Percentiles rank a stretch among this genome's conserved stretches.
Conservation (phyloP, 345 rosid genomes). For the Moricandia arvensis region DNA sequence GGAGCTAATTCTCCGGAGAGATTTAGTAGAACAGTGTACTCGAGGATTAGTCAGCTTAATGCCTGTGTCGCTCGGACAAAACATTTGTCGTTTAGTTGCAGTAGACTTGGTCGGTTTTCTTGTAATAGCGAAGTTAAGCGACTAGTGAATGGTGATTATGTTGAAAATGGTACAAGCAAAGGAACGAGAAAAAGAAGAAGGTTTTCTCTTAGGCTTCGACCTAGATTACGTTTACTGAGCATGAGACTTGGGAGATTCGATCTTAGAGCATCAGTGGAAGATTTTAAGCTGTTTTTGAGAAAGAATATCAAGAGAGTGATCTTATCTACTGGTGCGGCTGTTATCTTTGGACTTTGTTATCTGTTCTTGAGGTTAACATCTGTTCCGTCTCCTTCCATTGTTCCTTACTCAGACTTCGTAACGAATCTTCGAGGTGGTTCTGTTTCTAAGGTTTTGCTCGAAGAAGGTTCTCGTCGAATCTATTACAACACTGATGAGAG, state of each 20-base stretch:
- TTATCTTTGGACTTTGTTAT: constrained; percentile 62
- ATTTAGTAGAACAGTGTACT: constrained; percentile 33
- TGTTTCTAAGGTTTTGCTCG: constrained; percentile 71
- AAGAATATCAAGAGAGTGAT: constrained; percentile 57
- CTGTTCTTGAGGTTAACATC: constrained; percentile 71
- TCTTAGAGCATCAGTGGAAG: constrained; percentile 49
- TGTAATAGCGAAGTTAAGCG: constrained; percentile 47
- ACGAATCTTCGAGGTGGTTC: constrained; percentile 63
- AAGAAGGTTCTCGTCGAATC: constrained; percentile 93
- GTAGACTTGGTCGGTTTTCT: constrained; percentile 42
- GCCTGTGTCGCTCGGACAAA: constrained; percentile 35
- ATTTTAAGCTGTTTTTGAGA: constrained; percentile 48
- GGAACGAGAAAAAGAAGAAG: constrained; percentile 30
- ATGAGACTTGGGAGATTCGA: constrained; percentile 53
- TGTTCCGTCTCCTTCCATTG: constrained; percentile 61
- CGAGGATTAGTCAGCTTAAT: constrained; percentile 24
- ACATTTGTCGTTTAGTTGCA: constrained; percentile 35
- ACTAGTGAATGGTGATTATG: constrained; percentile 34
- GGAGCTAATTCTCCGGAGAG: constrained; percentile 31
- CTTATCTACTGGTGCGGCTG: constrained; percentile 47
- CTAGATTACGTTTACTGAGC: constrained; percentile 61
- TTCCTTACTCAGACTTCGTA: constrained; percentile 84
- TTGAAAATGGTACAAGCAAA: constrained; percentile 34
- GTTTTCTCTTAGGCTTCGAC: constrained; percentile 64
- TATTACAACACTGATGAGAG: constrained; percentile 51